Evolutionary conservation across 2,329 filamentous ascomycete genomes (phyloP).

Genomic region (Stemphylium beticola): DNA sequence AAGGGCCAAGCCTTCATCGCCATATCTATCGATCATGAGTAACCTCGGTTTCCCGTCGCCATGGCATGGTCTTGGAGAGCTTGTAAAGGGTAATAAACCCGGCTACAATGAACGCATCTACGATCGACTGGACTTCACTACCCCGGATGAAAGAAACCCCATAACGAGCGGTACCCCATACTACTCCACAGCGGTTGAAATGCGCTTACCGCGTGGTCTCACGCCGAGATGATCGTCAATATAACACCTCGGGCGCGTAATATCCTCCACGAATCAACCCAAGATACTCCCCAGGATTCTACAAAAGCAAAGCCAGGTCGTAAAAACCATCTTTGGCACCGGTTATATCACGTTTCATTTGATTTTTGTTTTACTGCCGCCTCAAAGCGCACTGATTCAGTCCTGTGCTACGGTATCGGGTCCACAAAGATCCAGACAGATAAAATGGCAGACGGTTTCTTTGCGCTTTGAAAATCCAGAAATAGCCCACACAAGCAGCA

Average conservation of each 20-base stretch:
- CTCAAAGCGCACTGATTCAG: background rate
- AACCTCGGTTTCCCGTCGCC: too few relatives aligned
- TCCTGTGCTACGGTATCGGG: background rate
- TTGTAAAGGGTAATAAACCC: background rate
- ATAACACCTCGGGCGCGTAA: background rate
- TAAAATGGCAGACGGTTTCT: background rate
- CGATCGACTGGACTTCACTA: conserved; percentile 3
- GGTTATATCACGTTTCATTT: background rate
- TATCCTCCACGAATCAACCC: conserved; percentile 9
- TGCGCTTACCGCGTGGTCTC: background rate
- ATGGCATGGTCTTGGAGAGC: background rate
- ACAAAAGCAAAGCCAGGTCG: background rate
- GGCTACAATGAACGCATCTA: background rate
- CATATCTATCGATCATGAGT: too few relatives aligned
- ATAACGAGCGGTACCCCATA: background rate
- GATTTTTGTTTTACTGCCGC: background rate
- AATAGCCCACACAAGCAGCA: background rate
- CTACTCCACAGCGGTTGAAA: conserved; percentile 3
- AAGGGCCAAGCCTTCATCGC: too few relatives aligned
- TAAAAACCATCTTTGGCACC: background rate
- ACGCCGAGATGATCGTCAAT: background rate
- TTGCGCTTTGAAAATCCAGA: background rate
- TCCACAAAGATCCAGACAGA: background rate
- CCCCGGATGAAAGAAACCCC: conserved; percentile 1
- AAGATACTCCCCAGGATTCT: background rate